Percentiles rank a stretch among this genome's conserved stretches.
Evolutionary conservation across 108 stramenopile genomes (phyloP).

Genomic region (Pseudonitzschia multistriata): DNA sequence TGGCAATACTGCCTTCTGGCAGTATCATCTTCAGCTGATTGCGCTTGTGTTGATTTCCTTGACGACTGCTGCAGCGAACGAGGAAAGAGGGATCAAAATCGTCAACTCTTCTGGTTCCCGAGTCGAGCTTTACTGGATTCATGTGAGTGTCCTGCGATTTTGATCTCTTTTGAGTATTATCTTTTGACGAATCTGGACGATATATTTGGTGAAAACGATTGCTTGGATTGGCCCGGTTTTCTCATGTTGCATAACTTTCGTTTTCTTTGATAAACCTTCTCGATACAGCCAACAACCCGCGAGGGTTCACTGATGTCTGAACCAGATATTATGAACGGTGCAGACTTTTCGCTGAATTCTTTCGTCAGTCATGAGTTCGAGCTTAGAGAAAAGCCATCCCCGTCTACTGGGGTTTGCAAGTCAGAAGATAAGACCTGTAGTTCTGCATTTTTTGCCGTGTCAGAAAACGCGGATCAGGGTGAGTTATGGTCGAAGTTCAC

Average conservation of each 20-base stretch:
- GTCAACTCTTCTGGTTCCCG: constrained; percentile 48
- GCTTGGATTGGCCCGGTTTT: background rate
- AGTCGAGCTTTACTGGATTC: constrained; percentile 67
- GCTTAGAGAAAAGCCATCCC: constrained; percentile 59
- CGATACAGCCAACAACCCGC: constrained; percentile 37
- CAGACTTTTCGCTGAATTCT: constrained; percentile 50
- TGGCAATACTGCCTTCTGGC: background rate
- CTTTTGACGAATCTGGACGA: too few species aligned
- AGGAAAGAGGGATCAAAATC: constrained; percentile 25
- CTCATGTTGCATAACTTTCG: background rate
- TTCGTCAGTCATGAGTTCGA: constrained; percentile 78
- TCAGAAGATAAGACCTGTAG: constrained; percentile 45
- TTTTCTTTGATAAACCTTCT: background rate
- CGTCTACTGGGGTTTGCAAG: constrained; percentile 50
- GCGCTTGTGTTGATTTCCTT: background rate
- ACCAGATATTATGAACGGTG: constrained; percentile 42
- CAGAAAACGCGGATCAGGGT: constrained; percentile 59
- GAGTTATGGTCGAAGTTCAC: constrained; percentile 11
- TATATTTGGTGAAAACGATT: too few species aligned
- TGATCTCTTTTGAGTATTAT: background rate
- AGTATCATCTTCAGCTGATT: background rate
- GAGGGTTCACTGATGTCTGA: constrained; percentile 44
- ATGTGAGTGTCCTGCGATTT: constrained; percentile 8
- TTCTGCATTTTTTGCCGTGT: constrained; percentile 54
- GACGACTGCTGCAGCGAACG: constrained; percentile 12